Percentiles rank a stretch among this genome's conserved stretches.
Evolutionary conservation across 106 monocot genomes (phyloP).

Genomic region (Acorus calamus): DNA sequence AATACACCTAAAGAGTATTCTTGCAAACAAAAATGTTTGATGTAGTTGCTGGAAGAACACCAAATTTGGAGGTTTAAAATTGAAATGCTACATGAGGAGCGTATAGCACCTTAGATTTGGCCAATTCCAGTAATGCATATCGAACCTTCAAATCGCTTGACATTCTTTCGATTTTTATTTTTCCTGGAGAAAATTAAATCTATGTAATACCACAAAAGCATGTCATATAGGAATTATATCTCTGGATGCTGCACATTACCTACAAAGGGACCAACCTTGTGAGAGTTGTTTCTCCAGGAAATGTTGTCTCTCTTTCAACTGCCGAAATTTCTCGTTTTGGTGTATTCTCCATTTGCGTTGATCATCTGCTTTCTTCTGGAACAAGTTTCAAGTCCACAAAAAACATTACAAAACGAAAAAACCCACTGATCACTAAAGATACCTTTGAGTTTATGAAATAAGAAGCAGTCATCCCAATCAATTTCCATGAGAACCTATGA

Average conservation of each 20-base stretch:
- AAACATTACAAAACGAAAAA: not conserved
- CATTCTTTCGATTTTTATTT: slow-evolving; percentile 23
- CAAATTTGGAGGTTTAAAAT: no score
- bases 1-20: no score
- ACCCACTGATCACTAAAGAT: no score
- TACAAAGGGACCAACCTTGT: slow-evolving; percentile 36
- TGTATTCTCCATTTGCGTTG: slow-evolving; percentile 38
- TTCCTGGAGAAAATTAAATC: slow-evolving; percentile 31
- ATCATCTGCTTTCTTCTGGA: slow-evolving; percentile 47
- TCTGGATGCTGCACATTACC: slow-evolving; percentile 1
- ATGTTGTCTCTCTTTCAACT: slow-evolving; percentile 32
- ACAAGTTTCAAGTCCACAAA: not conserved
- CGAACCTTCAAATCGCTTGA: slow-evolving; percentile 39
- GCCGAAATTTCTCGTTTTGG: slow-evolving; percentile 38
- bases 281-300: slow-evolving; percentile 37
- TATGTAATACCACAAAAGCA: slow-evolving; percentile 1
- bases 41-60: no score
- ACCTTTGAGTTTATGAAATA: no score
- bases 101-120: slow-evolving; percentile 29
- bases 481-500: no score
- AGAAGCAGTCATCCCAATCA: no score
- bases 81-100: not conserved
- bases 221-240: not conserved
- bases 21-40: no score
- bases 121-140: slow-evolving; percentile 24